Percentiles rank a stretch among this genome's conserved stretches.
phyloP scores from a whole-genome alignment of 2,329 filamentous ascomycete genomes.

The Hymenotorrendiella dingleyae region DNA sequence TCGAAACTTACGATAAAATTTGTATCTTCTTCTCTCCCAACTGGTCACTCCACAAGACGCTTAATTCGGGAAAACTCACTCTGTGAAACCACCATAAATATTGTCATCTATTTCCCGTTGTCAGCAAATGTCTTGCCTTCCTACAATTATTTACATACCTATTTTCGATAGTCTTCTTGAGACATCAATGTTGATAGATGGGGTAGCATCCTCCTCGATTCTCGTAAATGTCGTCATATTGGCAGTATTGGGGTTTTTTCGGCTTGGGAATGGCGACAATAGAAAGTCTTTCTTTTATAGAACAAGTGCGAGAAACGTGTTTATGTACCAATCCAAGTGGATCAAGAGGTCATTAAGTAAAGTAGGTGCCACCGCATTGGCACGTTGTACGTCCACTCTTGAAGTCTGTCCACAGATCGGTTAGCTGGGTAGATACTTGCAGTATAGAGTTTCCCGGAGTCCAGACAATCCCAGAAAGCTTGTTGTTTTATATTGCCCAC shows the following conservation, averaged over 20 bases:
- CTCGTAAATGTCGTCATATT: constrained; percentile 69
- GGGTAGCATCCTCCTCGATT: constrained; percentile 52
- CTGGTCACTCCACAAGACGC: background rate
- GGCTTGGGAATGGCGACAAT: no score
- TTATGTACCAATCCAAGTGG: background rate
- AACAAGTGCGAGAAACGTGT: background rate
- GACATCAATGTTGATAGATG: constrained; percentile 61
- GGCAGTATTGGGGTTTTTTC: no score
- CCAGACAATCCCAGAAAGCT: no score
- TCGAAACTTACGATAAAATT: no score
- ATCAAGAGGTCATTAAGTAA: no score
- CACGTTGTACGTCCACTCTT: no score
- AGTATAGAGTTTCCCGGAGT: no score
- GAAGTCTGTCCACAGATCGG: no score
- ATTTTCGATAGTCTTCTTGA: constrained; percentile 64
- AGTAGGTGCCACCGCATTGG: no score
- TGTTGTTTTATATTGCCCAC: no score
- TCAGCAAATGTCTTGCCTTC: constrained; percentile 1
- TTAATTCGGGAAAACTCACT: constrained; percentile 47
- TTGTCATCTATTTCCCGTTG: constrained; percentile 51
- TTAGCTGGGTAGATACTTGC: no score
- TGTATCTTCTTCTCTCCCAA: background rate
- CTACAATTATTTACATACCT: constrained; percentile 18
- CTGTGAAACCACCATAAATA: constrained; percentile 79
- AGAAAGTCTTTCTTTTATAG: no score